Evolutionary conservation across 768 basidiomycete genomes (phyloP), one percentile per base, ranked within the genome.

Genomic region (Pleurotus pulmonarius): DNA sequence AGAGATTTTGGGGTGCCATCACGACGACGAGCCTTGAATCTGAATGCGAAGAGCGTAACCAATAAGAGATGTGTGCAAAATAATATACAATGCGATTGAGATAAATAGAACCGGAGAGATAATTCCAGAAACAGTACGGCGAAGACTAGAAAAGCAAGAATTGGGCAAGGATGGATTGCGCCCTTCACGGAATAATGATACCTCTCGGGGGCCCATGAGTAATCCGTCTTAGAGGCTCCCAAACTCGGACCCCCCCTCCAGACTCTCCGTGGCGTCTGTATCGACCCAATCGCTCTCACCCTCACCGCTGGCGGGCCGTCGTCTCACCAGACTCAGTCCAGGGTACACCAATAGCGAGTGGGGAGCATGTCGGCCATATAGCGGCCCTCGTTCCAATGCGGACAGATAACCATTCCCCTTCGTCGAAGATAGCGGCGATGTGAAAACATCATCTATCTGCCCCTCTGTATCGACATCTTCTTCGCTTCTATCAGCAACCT

Each of bases 251-350:
- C 41, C 41, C 9, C 41, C 54, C 16, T 55, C 43, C 20, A 37
- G 29, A 26, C 54, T 55, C 29, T 53, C 58, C 26, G 37, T 13
- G 5, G 38, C 41, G 39, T 61, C 60, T 4, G 60, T 61, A 45
- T 61, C 60, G 20, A 61, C 58, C 60, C 60, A 61, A 48, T 61
- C 60, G 18, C 46, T 49, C 13, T 61, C 58, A 2, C 39, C 45
- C 37, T 34, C 47, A 4, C 22, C 49, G 16, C 46, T n/a, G 4
- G 20, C 18, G 12, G 12, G 44, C 40, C 20, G 26, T n/a, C 15
- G 37, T 43, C 34, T 16, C 16, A n/a, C 15, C 15, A 49, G 13
- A 38, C 48, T 25, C 13, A 44, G 46, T 39, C 53, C 53, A 13
- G 25, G 45, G 12, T 25, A 16, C 26, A n/a, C 39, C n/a, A n/a